These are phyloP conservation scores for Chaetomium cochliodes DNA, from an alignment of 495 filamentous ascomycete species.

Conservation along the genomic window DNA sequence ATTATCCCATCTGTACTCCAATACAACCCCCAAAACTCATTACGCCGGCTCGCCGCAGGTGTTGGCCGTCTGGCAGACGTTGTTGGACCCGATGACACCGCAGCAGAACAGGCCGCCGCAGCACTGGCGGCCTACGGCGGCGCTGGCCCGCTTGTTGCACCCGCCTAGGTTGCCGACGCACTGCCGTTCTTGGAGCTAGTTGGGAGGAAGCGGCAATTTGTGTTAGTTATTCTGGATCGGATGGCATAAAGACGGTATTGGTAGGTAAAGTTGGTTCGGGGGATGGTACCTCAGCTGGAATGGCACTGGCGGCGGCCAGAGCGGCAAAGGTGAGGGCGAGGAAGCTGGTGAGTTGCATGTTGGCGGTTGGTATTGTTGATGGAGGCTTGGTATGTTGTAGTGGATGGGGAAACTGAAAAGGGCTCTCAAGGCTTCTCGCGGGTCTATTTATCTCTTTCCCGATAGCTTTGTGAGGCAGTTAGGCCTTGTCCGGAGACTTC, in stretches of 20 bases:
- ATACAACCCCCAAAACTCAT: not conserved
- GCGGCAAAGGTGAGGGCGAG: constrained; percentile 3
- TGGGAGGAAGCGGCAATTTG: too few species aligned
- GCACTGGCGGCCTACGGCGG: constrained; percentile 4
- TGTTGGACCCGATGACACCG: not conserved
- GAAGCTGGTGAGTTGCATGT: constrained; percentile 4
- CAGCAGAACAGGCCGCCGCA: constrained; percentile 6
- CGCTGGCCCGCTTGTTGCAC: constrained; percentile 5
- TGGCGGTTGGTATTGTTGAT: not conserved
- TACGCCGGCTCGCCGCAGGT: constrained; percentile 1
- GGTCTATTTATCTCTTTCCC: not conserved
- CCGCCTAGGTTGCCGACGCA: not conserved
- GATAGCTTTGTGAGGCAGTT: not conserved
- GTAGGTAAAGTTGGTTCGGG: too few species aligned
- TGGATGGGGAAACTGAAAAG: not conserved
- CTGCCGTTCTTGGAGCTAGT: not conserved
- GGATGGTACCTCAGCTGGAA: not conserved
- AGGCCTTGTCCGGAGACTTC: not conserved
- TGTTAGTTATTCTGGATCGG: not conserved
- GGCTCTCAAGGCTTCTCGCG: not conserved
- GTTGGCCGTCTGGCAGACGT: constrained; percentile 5
- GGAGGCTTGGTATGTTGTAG: not conserved
- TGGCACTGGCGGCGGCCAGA: not conserved
- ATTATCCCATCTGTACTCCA: too few species aligned
- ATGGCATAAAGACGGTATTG: not conserved